Evolutionary conservation across 1,284 basidiomycete species (phyloP), one percentile per base, ranked within the genome.

Genomic region (Boletellus deceptivus): DNA sequence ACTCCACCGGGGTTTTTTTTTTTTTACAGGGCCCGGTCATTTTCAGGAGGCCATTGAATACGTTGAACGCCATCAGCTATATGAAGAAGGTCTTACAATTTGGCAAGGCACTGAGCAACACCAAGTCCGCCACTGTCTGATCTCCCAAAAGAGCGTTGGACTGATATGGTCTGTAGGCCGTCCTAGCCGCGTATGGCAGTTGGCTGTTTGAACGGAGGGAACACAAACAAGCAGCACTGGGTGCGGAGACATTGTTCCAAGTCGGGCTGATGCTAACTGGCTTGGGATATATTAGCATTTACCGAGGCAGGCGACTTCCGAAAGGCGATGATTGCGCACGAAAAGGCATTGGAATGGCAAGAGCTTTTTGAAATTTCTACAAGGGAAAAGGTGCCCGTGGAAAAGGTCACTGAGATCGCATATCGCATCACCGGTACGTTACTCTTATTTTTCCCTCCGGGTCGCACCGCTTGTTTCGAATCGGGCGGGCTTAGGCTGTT

Each of bases 161-260:
- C 44, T 49, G 38, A 50, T 45, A 17, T 38, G 25, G 31, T 11
- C 18, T 62, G 29, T 46, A 83, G 80, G 63, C 68, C 42, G 73
- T 95, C n/a, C 71, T 95, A 44, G 82, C 82, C 42, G 64, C 89
- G 9, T 97, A 96, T 62, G 96, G 93, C 13, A 91, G 93, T 55
- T 91, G 92, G 77, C 75, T 98, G 2, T 89, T 90, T 61, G 92
- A 96, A 56, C 74, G 87, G 43, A 75, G 91, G 53, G 90, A 96
- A 37, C 93, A 89, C 65, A 73, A 76, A 53, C 87, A 97, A 59
- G 91, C 95, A 4, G 95, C 90, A 0, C 72, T 88, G 16, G 84
- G 91, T 91, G 55, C 52, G 79, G 31, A 27, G 14, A 20, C 29
- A 46, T 18, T 43, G 38, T 34, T 35, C 42, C 18, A 18, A 31